phyloP scores from a whole-genome alignment of 164 flowering plant species.

The Cinnamomum micranthum region DNA sequence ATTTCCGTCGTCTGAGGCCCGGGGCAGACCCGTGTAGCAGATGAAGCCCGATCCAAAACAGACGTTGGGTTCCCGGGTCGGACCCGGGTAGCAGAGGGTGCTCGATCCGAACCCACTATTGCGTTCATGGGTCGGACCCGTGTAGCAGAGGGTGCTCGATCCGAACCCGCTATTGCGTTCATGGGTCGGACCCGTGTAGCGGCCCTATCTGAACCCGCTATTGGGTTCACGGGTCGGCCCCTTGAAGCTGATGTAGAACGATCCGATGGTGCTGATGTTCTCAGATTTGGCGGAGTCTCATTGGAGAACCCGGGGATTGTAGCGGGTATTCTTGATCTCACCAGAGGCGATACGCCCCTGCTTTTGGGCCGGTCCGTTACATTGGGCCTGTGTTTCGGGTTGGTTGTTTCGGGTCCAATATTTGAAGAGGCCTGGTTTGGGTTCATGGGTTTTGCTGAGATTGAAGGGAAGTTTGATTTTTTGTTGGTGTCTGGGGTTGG shows the following conservation, averaged over 20 bases:
- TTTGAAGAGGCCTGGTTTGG: neutral
- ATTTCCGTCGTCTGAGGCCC: neutral
- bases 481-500: neutral
- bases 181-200: slow-evolving; percentile 19
- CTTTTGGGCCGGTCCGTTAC: slow-evolving; percentile 25
- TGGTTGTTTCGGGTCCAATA: slow-evolving; percentile 14
- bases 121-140: neutral
- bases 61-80: neutral
- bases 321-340: slow-evolving; percentile 30
- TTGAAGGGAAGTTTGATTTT: neutral
- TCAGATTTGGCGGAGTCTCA: slow-evolving; percentile 35
- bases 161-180: slow-evolving; percentile 1
- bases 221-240: slow-evolving; percentile 19
- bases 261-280: slow-evolving; percentile 16
- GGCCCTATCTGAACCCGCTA: slow-evolving; percentile 32
- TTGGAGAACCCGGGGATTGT: slow-evolving; percentile 31
- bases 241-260: slow-evolving; percentile 28
- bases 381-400: slow-evolving; percentile 4
- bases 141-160: slow-evolving; percentile 2
- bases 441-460: neutral
- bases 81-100: slow-evolving; percentile 4
- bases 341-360: slow-evolving; percentile 37
- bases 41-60: neutral
- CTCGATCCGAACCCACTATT: neutral
- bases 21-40: neutral